Percentiles rank a stretch among this genome's conserved stretches.
These are phyloP conservation scores for Lachnellula occidentalis DNA, from an alignment of 2,329 filamentous ascomycete species.

Conservation along the genomic window DNA sequence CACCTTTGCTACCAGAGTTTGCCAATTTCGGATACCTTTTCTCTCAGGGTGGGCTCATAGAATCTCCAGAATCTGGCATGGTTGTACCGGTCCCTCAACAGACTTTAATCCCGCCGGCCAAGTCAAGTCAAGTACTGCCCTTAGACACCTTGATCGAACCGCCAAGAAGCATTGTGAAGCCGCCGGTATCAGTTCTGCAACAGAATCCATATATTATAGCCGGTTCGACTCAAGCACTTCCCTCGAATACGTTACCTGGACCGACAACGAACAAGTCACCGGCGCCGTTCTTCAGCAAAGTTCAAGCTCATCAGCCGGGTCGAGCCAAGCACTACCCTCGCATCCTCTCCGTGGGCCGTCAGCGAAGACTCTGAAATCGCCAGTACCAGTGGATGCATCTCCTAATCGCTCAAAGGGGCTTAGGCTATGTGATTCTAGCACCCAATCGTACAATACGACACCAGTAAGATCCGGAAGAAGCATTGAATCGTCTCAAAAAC, in stretches of 20 bases:
- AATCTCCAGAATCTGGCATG: not conserved
- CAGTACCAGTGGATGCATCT: not conserved
- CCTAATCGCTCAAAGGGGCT: not conserved
- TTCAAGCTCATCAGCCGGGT: not conserved
- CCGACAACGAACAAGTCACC: not conserved
- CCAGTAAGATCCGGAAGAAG: constrained; percentile 8
- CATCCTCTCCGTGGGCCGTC: not conserved
- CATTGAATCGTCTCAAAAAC: not conserved
- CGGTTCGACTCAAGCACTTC: not conserved
- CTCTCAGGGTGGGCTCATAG: not conserved
- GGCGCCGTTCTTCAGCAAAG: not conserved
- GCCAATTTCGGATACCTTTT: not conserved
- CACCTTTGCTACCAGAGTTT: not conserved
- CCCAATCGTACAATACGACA: constrained; percentile 21
- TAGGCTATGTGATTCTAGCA: constrained; percentile 12
- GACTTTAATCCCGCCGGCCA: no score
- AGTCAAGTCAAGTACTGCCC: not conserved
- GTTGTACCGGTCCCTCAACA: not conserved
- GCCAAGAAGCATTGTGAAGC: not conserved
- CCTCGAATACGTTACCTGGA: not conserved
- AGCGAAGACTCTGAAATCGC: not conserved
- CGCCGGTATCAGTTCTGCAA: not conserved
- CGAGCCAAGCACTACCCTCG: not conserved
- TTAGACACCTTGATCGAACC: not conserved
- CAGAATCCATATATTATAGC: not conserved